Conservation (phyloP, 1,139 yeast genomes). For the Nematodospora anomalae region DNA sequence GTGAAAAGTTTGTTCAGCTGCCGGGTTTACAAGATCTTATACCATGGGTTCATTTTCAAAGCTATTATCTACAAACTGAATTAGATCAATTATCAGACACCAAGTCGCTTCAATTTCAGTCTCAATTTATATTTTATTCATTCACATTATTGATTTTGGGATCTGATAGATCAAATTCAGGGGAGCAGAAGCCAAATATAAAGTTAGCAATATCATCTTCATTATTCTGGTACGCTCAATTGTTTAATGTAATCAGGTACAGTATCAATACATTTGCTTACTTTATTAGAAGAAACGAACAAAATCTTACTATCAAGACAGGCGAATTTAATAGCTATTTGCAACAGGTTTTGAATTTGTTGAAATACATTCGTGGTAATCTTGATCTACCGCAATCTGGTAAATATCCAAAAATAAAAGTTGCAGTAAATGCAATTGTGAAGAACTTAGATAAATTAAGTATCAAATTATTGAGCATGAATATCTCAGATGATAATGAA, state of each 20-base stretch:
- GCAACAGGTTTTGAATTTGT: slow-evolving; percentile 29
- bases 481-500: slow-evolving; percentile 2
- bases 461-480: slow-evolving; percentile 6
- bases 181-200: slow-evolving; percentile 8
- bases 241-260: slow-evolving; percentile 36
- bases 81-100: slow-evolving; percentile 41
- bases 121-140: slow-evolving; percentile 43
- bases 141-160: slow-evolving; percentile 30
- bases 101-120: slow-evolving; percentile 41
- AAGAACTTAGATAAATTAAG: slow-evolving; percentile 6
- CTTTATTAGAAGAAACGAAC: slow-evolving; percentile 1
- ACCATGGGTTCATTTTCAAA: slow-evolving; percentile 36
- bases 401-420: slow-evolving; percentile 2
- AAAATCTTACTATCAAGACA: slow-evolving; percentile 15
- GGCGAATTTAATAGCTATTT: slow-evolving; percentile 32
- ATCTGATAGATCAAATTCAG: slow-evolving; percentile 9
- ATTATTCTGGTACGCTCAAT: slow-evolving; percentile 35
- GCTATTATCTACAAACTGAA: slow-evolving; percentile 41
- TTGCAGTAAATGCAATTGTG: slow-evolving; percentile 2
- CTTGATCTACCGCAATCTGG: slow-evolving; percentile 1
- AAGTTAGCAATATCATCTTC: slow-evolving; percentile 15
- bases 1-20: slow-evolving; percentile 24
- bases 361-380: slow-evolving; percentile 17
- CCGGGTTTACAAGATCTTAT: slow-evolving; percentile 33
- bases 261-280: slow-evolving; percentile 26